Base-by-base conservation (phyloP, 2,329 filamentous ascomycete genomes). In the Colletotrichum endophyticum region DNA sequence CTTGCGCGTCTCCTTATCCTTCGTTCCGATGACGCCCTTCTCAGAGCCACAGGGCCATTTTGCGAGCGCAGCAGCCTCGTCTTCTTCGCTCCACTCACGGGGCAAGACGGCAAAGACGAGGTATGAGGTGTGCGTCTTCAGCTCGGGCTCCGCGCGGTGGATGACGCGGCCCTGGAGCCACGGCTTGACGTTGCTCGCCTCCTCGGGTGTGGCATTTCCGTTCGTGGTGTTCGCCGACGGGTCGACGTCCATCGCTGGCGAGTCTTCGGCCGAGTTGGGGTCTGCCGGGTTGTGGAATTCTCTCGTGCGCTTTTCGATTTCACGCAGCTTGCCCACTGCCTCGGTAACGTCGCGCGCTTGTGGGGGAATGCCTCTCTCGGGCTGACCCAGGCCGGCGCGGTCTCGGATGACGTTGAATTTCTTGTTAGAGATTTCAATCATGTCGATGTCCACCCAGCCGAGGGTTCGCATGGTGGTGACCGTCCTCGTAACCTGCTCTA, bases 111-210 rank as follows among this genome's bases (percentile, higher is more conserved):
- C 97, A 86, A 99, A 99, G 6, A 98, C 94, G 6, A 99, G 90
- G 84, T 99, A 99, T n/a, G 95, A 97, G 0, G 97, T 99, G 85
- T 99, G 97, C 9, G 95, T 97, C 89, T 98, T 98, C 76, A 99
- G 87, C 81, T 99, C 97, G 1, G 93, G 88, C 86, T 99, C 97
- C 0, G 95, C 93, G 28, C 95, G 91, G 81, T 98, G 95, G 34
- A 95, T 90, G 56, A 99, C 82, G 32, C 92, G 91, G 1, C 97
- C 97, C 77, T 96, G 92, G 82, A 94, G 91, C 87, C 93, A 98
- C 1, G 91, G 84, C 77, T 95, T 92, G 15, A 80, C 76, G 25
- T 78, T 70, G 12, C 66, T 19, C 9, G 80, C 84, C 36, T 83
- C 79, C 36, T 80, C 78, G 12, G 78, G 78, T 2, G 76, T 79